Conservation (phyloP, 78 protist genomes). For the Polysphondylium violaceum region DNA sequence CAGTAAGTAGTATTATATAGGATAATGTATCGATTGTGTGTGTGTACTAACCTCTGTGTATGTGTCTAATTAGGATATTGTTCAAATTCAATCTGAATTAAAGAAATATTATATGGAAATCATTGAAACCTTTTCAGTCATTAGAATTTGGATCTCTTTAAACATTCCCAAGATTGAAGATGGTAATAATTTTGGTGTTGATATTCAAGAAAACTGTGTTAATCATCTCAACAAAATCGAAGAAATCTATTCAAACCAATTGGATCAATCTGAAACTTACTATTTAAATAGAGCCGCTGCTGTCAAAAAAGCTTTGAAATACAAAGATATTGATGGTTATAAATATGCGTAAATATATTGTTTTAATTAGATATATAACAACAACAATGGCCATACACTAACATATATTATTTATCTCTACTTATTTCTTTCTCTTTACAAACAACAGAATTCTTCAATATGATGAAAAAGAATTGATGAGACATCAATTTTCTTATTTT, state of each 20-base stretch:
- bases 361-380: background rate
- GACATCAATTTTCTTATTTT: slow-evolving; percentile 29
- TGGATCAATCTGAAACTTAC: slow-evolving; percentile 48
- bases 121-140: slow-evolving; percentile 38
- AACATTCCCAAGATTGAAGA: slow-evolving; percentile 71
- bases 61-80: background rate
- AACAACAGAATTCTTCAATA: slow-evolving; percentile 25
- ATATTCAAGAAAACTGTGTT: slow-evolving; percentile 50
- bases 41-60: too few species aligned
- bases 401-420: background rate
- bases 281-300: slow-evolving; percentile 27
- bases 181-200: slow-evolving; percentile 68
- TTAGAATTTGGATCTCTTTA: slow-evolving; percentile 46
- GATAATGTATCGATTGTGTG: too few species aligned
- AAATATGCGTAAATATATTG: slow-evolving; percentile 42
- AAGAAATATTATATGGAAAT: slow-evolving; percentile 41
- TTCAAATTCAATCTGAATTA: slow-evolving; percentile 22
- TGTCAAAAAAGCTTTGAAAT: slow-evolving; percentile 47
- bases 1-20: background rate
- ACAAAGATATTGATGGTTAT: slow-evolving; percentile 44
- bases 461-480: slow-evolving; percentile 58
- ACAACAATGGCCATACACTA: background rate
- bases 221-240: slow-evolving; percentile 21
- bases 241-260: slow-evolving; percentile 27
- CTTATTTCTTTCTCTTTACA: background rate